A percentile compares a stretch with the other conserved stretches of the same genome.
These are phyloP conservation scores for Scheffersomyces illinoinensis DNA, from an alignment of 1,139 yeast species.

Conservation along the genomic window DNA sequence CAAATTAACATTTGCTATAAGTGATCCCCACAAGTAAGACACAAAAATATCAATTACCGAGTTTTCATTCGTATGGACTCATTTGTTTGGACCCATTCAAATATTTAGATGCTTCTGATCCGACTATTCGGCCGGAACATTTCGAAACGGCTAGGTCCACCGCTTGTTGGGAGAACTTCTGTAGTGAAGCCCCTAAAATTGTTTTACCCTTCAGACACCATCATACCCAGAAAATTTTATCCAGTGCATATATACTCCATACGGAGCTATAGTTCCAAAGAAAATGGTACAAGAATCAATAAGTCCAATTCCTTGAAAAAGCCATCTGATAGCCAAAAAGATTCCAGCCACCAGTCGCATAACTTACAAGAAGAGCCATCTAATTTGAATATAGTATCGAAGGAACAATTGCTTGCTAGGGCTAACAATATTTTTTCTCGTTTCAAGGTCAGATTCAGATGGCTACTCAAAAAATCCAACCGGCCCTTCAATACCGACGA, in stretches of 20 bases:
- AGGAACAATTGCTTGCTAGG: conserved; percentile 53
- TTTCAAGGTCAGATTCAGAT: conserved; percentile 59
- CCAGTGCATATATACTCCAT: background rate
- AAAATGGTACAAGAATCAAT: background rate
- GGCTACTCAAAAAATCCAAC: conserved; percentile 59
- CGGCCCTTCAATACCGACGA: conserved; percentile 86
- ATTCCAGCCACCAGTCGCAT: conserved; percentile 4
- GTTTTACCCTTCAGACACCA: background rate
- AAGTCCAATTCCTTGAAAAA: conserved; percentile 3
- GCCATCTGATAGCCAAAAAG: conserved; percentile 2
- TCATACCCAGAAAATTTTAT: background rate
- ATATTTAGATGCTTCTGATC: background rate
- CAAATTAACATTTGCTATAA: background rate
- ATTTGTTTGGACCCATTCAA: background rate
- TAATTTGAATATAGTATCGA: conserved; percentile 20
- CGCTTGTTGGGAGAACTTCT: background rate
- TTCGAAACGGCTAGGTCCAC: background rate
- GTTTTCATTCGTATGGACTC: background rate
- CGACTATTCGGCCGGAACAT: background rate
- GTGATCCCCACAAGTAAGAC: background rate
- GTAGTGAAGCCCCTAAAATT: background rate
- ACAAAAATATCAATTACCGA: background rate
- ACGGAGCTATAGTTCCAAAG: background rate
- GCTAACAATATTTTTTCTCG: conserved; percentile 54
- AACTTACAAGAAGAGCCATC: background rate